These are phyloP conservation scores for Crithidia brevicula DNA, from an alignment of 208 protist species.

Conservation along the genomic window DNA sequence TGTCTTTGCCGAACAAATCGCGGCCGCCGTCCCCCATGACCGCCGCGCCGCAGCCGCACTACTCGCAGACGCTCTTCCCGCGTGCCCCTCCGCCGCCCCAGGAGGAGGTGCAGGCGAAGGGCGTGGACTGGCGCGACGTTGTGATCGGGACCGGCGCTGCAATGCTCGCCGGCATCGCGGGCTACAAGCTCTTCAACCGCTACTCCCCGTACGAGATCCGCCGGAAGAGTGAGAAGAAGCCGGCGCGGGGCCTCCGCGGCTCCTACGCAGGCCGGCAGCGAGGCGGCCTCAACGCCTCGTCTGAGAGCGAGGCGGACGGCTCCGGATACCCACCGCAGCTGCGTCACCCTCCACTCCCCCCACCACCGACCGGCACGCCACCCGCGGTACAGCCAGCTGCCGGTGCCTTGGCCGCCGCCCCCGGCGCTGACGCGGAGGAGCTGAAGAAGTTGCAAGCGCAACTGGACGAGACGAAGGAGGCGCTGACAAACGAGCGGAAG, in stretches of 20 bases:
- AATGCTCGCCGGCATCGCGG: slow-evolving; percentile 48
- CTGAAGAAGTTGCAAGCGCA: slow-evolving; percentile 55
- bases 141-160: slow-evolving; percentile 77
- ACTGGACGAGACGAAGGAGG: slow-evolving; percentile 70
- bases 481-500: slow-evolving; percentile 68
- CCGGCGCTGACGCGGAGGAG: slow-evolving; percentile 35
- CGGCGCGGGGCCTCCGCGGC: slow-evolving; percentile 9
- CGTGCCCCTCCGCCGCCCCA: slow-evolving; percentile 36
- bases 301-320: slow-evolving; percentile 34
- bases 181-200: slow-evolving; percentile 66
- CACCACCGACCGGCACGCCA: slow-evolving; percentile 29
- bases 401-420: not conserved
- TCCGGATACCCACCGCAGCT: slow-evolving; percentile 10
- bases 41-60: slow-evolving; percentile 18
- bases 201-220: slow-evolving; percentile 87
- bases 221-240: slow-evolving; percentile 57
- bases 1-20: slow-evolving; percentile 13
- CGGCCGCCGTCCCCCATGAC: not conserved
- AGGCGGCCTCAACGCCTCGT: slow-evolving; percentile 8
- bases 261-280: slow-evolving; percentile 7
- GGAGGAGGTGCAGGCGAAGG: slow-evolving; percentile 21
- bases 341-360: slow-evolving; percentile 13
- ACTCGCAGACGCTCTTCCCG: slow-evolving; percentile 54
- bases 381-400: slow-evolving; percentile 3
- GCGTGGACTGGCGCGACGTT: slow-evolving; percentile 74